Base-by-base conservation (phyloP, 768 basidiomycete species). In the Termitomyces titanicus region DNA sequence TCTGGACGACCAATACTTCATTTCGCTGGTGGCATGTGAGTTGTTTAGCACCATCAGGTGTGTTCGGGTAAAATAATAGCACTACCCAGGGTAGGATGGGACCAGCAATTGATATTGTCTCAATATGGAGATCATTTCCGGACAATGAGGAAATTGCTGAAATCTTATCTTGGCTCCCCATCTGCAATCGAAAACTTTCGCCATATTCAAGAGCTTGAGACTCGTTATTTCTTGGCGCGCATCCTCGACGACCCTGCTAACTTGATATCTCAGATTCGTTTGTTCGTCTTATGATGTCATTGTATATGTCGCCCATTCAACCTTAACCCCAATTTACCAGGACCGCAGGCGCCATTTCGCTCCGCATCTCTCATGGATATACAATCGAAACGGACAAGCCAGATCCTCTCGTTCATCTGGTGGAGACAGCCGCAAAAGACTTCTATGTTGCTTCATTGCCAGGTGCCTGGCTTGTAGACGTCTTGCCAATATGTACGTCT, bases 321-420 rank as follows among this genome's bases (percentile, higher is more conserved):
- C 22, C 10, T 40, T 45, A 31, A 50, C 24, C 4, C 22, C 8
- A 46, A 27, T n/a, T n/a, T n/a, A n/a, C 25, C 47, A 73, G 72
- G 2, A 72, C 70, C 6, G 73, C 75, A 1, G 76, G 76, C 20
- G 66, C 76, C 4, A 73, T 78, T 35, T 71, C 72, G 10, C 57
- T 78, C 20, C 70, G 69, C 15, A 73, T 77, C 6, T 74, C 76
- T 1, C 71, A 78, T 58, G 76, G 77, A 22, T 78, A 78, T 38
- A 59, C 68, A 10, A 72, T 77, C 46, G 70, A 72, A 66, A 72
- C 59, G 43, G 68, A 55, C 51, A 67, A 24, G 63, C 69, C 44
- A 27, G 68, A 79, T 47, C 74, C 74, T 9, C 68, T 78, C n/a
- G 63, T 78, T 8, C 59, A 69, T 48, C 66, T 79, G 24, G 73